Evolutionary conservation across 23 red algal genomes (phyloP).

Genomic region (Gracilaria gracilis): DNA sequence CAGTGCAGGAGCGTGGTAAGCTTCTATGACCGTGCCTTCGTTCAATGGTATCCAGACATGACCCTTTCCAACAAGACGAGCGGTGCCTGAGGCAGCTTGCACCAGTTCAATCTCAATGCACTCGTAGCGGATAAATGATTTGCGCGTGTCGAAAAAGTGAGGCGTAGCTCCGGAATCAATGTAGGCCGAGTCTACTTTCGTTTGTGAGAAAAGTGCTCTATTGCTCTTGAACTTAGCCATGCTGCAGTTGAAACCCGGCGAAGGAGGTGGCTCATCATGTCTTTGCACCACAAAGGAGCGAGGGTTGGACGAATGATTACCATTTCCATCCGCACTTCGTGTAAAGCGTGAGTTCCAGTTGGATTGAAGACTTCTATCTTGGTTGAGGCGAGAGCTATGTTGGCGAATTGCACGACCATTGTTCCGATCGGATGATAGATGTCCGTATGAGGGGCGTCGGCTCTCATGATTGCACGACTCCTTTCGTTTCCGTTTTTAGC

Average conservation of each 20-base stretch:
- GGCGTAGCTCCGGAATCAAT: conserved; percentile 44
- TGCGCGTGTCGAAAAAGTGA: conserved; percentile 22
- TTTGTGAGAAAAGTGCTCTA: background rate
- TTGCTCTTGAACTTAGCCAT: background rate
- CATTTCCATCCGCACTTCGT: background rate
- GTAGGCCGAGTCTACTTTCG: background rate
- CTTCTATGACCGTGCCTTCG: conserved; percentile 13
- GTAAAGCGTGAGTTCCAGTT: background rate
- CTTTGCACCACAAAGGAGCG: background rate
- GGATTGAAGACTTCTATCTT: too few species aligned
- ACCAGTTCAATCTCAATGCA: background rate
- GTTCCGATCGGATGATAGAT: too few species aligned
- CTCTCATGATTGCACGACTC: background rate
- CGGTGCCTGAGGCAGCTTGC: background rate
- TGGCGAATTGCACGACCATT: too few species aligned
- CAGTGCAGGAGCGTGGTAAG: background rate
- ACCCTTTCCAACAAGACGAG: conserved; percentile 4
- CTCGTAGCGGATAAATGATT: conserved; percentile 10
- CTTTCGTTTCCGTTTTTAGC: background rate
- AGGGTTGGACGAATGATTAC: background rate
- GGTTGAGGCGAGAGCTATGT: too few species aligned
- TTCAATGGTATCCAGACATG: conserved; percentile 12
- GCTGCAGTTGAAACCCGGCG: background rate
- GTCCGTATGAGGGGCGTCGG: too few species aligned
- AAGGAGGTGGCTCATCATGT: too few species aligned